Base-by-base conservation (phyloP, 768 basidiomycete species). In the Holtermannia corniformis region DNA sequence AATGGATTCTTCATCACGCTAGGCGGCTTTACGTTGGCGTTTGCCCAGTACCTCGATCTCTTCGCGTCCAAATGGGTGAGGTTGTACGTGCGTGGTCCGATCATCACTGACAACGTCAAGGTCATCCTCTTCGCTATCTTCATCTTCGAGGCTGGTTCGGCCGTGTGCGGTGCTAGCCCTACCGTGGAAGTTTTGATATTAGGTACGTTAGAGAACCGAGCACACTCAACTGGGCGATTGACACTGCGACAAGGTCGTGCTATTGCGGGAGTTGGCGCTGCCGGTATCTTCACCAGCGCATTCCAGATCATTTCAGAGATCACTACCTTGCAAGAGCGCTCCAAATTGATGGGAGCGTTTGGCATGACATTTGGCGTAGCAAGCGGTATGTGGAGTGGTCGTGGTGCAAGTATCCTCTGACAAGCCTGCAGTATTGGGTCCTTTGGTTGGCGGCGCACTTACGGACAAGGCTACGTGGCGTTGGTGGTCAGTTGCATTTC, bases 181-280 rank as follows among this genome's bases (percentile, higher is more conserved):
- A 57, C 48, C 25, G 69, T 72, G 63, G 44, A 55, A 3, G 64
- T 66, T 27, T 48, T 72, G 47, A 67, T 72, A 40, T 16, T 37
- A 16, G n/a, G n/a, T n/a, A n/a, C n/a, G n/a, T 59, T 32, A 21
- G 42, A 12, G 64, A 70, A n/a, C 55, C 58, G 1, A 61, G 48
- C 45, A 62, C 45, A n/a, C n/a, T n/a, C n/a, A n/a, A n/a, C n/a
- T n/a, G n/a, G n/a, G n/a, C n/a, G n/a, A n/a, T n/a, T n/a, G n/a
- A n/a, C n/a, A n/a, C n/a, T n/a, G n/a, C n/a, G n/a, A n/a, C 64
- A 77, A 45, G 78, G 78, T 11, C 65, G 78, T 16, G 77, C 78
- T 0, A 58, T 79, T 32, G 69, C 75, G 2, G 78, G 79, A 11
- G 52, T 77, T 2, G 79, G 78, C 1, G 77, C 75, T 0, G 73